These are phyloP conservation scores for Paulownia fortunei DNA, from an alignment of 257 asterid species.

Conservation along the genomic window DNA sequence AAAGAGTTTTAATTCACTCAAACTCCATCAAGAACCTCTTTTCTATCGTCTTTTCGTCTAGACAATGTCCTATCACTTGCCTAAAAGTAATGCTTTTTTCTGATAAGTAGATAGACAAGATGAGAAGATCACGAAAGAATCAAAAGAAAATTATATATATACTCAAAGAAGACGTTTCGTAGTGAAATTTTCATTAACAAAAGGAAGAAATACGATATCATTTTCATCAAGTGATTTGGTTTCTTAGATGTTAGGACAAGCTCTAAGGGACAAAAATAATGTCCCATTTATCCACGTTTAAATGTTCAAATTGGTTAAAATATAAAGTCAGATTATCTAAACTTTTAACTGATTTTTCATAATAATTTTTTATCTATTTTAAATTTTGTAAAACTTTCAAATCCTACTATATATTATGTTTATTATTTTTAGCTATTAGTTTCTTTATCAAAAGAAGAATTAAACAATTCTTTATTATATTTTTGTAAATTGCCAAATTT, in stretches of 20 bases:
- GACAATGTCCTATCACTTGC: constrained; percentile 49
- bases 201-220: constrained; percentile 29
- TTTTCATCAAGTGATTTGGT: constrained; percentile 38
- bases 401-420: no score
- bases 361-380: no score
- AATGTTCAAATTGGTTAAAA: neutral
- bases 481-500: neutral
- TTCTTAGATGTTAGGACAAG: constrained; percentile 7
- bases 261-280: no score
- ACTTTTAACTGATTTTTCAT: no score
- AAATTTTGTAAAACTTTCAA: no score
- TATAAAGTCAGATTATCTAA: neutral
- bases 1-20: constrained; percentile 38
- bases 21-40: constrained; percentile 44
- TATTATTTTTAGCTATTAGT: no score
- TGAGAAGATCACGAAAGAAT: constrained; percentile 34
- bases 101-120: constrained; percentile 33
- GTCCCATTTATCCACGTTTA: constrained; percentile 8
- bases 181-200: constrained; percentile 32
- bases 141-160: constrained; percentile 38
- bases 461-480: neutral
- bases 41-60: constrained; percentile 40
- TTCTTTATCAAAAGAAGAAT: no score
- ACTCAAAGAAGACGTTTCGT: constrained; percentile 39
- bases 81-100: constrained; percentile 40